These are phyloP conservation scores for Xylaria acuta DNA, from an alignment of 495 filamentous ascomycete genomes.

Conservation along the genomic window DNA sequence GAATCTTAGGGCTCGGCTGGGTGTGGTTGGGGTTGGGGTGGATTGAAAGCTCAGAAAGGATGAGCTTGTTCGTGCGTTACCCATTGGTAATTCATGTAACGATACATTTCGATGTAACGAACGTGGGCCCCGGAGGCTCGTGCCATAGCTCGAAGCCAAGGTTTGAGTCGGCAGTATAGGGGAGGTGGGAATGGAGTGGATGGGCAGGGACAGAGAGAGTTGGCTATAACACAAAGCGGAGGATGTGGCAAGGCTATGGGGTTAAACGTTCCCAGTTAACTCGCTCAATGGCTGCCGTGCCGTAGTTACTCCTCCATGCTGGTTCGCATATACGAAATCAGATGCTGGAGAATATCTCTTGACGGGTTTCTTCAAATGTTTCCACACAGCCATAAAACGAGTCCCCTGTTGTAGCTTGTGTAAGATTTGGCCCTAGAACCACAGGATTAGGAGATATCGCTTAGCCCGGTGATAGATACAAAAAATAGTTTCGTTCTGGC, in stretches of 20 bases:
- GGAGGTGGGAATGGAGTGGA: slow-evolving; percentile 48
- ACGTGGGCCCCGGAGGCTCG: slow-evolving; percentile 43
- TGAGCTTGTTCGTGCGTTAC: slow-evolving; percentile 48
- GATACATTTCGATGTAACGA: slow-evolving; percentile 44
- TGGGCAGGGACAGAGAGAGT: slow-evolving; percentile 40
- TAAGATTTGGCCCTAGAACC: background rate
- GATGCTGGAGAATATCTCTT: slow-evolving; percentile 39
- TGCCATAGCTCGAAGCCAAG: slow-evolving; percentile 44
- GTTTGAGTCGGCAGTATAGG: slow-evolving; percentile 53
- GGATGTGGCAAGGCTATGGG: slow-evolving; percentile 46
- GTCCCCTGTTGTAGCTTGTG: background rate
- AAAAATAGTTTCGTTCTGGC: background rate
- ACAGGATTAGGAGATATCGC: background rate
- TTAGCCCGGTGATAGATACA: background rate
- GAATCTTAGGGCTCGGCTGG: too few species aligned
- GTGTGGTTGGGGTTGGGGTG: too few species aligned
- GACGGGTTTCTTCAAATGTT: background rate
- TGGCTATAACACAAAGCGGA: slow-evolving; percentile 47
- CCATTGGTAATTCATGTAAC: slow-evolving; percentile 48
- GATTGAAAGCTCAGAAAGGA: too few species aligned
- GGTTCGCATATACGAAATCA: slow-evolving; percentile 41
- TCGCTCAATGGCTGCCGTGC: slow-evolving; percentile 54
- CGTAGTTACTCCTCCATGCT: slow-evolving; percentile 38
- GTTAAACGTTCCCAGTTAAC: slow-evolving; percentile 57
- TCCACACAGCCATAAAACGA: background rate